phyloP scores from a whole-genome alignment of 495 filamentous ascomycete genomes.

The Penicillium fimorum region DNA sequence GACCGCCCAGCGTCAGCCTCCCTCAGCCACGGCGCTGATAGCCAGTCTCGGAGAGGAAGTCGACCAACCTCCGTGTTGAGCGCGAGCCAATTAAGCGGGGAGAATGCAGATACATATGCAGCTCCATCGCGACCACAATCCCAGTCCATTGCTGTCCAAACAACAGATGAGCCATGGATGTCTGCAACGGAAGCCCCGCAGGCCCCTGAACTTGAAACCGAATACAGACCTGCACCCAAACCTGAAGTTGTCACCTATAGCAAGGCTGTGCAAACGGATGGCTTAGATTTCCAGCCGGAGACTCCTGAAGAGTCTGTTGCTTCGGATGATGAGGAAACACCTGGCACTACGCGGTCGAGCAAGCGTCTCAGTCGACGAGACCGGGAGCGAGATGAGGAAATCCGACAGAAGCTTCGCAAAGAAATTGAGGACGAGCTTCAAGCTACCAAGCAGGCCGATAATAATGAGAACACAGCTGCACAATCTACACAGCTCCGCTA shows the following conservation, averaged over 20 bases:
- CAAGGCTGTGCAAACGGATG: constrained; percentile 86
- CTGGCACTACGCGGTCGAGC: constrained; percentile 41
- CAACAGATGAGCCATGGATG: constrained; percentile 64
- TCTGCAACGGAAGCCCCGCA: constrained; percentile 71
- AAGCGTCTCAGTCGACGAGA: constrained; percentile 75
- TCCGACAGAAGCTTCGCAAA: constrained; percentile 75
- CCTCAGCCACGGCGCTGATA: constrained; percentile 60
- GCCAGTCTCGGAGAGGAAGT: constrained; percentile 67
- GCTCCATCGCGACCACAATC: constrained; percentile 39
- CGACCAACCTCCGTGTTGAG: constrained; percentile 83
- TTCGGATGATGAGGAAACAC: constrained; percentile 65
- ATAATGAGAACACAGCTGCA: constrained; percentile 47
- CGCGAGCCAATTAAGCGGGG: constrained; percentile 68
- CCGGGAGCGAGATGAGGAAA: constrained; percentile 79
- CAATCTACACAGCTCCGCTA: constrained; percentile 57
- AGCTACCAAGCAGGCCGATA: constrained; percentile 56
- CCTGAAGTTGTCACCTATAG: constrained; percentile 88
- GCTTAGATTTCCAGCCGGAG: constrained; percentile 30
- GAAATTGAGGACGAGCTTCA: constrained; percentile 93
- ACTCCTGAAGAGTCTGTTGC: constrained; percentile 56
- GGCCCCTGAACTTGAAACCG: constrained; percentile 68
- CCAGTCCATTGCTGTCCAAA: constrained; percentile 61
- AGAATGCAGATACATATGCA: constrained; percentile 54
- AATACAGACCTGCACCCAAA: constrained; percentile 67
- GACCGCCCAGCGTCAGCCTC: constrained; percentile 74